Percentiles rank a stretch among this genome's conserved stretches.
Evolutionary conservation across 495 filamentous ascomycete genomes (phyloP).

Genomic region (Tuber calosporum): DNA sequence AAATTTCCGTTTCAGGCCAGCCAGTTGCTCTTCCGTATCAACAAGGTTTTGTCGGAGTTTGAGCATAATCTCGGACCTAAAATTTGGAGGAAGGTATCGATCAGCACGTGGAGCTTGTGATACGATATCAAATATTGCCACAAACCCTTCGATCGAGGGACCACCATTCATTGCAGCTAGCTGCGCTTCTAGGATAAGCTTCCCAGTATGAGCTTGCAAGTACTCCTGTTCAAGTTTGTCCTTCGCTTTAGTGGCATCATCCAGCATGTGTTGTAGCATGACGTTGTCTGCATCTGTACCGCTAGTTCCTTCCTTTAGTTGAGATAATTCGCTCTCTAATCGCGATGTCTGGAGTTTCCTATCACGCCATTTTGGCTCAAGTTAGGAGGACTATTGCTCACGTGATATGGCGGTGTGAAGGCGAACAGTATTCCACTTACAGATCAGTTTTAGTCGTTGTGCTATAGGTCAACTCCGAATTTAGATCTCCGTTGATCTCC

Average conservation of each 20-base stretch:
- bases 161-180: slow-evolving; percentile 39
- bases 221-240: slow-evolving; percentile 42
- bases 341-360: slow-evolving; percentile 39
- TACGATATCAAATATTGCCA: slow-evolving; percentile 7
- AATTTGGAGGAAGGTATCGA: slow-evolving; percentile 24
- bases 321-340: slow-evolving; percentile 37
- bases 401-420: neutral
- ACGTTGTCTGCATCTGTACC: slow-evolving; percentile 37
- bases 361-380: neutral
- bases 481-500: slow-evolving; percentile 36
- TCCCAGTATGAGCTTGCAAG: slow-evolving; percentile 39
- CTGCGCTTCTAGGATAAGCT: slow-evolving; percentile 42
- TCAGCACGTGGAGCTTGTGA: slow-evolving; percentile 31
- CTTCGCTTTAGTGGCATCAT: slow-evolving; percentile 37
- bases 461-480: slow-evolving; percentile 39
- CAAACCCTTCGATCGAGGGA: slow-evolving; percentile 41
- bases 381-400: slow-evolving; percentile 11
- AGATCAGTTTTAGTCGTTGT: slow-evolving; percentile 39
- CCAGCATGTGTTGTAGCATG: slow-evolving; percentile 38
- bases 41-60: slow-evolving; percentile 40
- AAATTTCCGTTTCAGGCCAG: slow-evolving; percentile 31
- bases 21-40: slow-evolving; percentile 37
- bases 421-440: slow-evolving; percentile 16
- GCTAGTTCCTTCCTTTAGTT: slow-evolving; percentile 33
- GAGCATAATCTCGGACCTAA: slow-evolving; percentile 42